Evolutionary conservation across 2,329 filamentous ascomycete species (phyloP).

Genomic region (Cladosporium sp.): DNA sequence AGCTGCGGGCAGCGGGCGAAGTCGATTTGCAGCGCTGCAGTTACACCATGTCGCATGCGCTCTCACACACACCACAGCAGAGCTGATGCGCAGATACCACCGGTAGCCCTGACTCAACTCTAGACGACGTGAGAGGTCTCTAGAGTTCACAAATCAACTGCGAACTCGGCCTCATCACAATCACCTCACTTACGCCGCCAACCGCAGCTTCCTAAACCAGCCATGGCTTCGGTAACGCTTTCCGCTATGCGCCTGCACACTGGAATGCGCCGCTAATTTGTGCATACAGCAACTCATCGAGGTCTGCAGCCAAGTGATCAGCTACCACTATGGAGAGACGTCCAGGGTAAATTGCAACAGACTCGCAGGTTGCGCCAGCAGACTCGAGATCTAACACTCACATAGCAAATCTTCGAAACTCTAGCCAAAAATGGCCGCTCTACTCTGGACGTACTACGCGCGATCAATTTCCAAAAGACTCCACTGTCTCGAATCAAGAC

Average conservation of each 20-base stretch:
- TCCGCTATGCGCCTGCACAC: constrained; percentile 15
- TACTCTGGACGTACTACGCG: constrained; percentile 70
- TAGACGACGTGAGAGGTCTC: constrained; percentile 40
- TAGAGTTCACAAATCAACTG: constrained; percentile 29
- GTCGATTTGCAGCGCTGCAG: constrained; percentile 5
- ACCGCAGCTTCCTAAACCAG: constrained; percentile 11
- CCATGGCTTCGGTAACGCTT: constrained; percentile 20
- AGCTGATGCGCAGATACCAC: constrained; percentile 33
- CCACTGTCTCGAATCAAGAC: constrained; percentile 72
- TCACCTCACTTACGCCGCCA: constrained; percentile 22
- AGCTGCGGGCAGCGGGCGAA: constrained; percentile 9
- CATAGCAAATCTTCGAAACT: constrained; percentile 77
- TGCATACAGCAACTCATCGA: constrained; percentile 71
- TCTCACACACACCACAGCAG: constrained; percentile 16
- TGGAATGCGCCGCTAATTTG: constrained; percentile 14
- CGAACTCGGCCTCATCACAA: constrained; percentile 7
- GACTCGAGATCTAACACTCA: constrained; percentile 17
- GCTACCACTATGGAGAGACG: constrained; percentile 87
- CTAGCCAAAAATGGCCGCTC: constrained; percentile 75
- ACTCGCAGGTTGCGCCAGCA: constrained; percentile 6
- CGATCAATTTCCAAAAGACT: constrained; percentile 50
- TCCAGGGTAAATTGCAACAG: constrained; percentile 68
- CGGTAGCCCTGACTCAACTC: constrained; percentile 34
- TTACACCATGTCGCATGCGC: constrained; percentile 11
- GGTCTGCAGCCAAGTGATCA: constrained; percentile 85